Evolutionary conservation across 768 basidiomycete genomes (phyloP).

Genomic region (Pluteus cervinus): DNA sequence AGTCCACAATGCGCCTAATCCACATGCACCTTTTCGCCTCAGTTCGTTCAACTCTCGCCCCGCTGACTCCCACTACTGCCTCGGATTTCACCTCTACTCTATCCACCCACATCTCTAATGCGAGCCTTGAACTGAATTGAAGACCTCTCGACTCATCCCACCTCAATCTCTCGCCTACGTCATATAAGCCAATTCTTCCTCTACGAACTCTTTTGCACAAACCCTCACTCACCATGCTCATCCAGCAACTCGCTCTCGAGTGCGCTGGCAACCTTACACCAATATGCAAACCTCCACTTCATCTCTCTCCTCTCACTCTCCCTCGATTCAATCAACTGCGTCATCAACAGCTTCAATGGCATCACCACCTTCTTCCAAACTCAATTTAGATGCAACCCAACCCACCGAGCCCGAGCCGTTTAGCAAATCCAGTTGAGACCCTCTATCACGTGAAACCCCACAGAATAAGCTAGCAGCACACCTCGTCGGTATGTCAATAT

Average conservation of each 20-base stretch:
- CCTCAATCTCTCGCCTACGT: conserved; percentile 20
- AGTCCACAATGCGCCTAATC: too few relatives aligned
- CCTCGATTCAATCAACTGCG: too few relatives aligned
- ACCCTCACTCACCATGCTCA: conserved; percentile 68
- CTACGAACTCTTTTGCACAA: conserved; percentile 38
- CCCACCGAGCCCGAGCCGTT: too few relatives aligned
- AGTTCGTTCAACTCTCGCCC: too few relatives aligned
- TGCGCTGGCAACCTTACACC: conserved; percentile 80
- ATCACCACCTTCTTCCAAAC: conserved; percentile 21
- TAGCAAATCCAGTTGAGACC: too few relatives aligned
- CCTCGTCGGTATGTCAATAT: conserved; percentile 57
- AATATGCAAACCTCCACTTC: conserved; percentile 34
- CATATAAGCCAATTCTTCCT: conserved; percentile 22
- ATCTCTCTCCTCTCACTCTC: conserved; percentile 25
- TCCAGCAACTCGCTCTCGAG: conserved; percentile 57
- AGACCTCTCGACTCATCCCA: conserved; percentile 9
- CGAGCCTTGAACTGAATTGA: too few relatives aligned
- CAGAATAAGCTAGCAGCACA: conserved; percentile 65
- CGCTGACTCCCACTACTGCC: too few relatives aligned
- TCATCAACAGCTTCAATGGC: too few relatives aligned
- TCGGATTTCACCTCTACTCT: too few relatives aligned
- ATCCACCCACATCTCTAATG: too few relatives aligned
- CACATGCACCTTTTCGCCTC: too few relatives aligned
- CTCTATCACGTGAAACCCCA: conserved; percentile 28
- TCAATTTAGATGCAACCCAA: conserved; percentile 25